A percentile compares a stretch with the other conserved stretches of the same genome.
These are phyloP conservation scores for Neonectria magnoliae DNA, from an alignment of 2,329 filamentous ascomycete species.

Conservation along the genomic window DNA sequence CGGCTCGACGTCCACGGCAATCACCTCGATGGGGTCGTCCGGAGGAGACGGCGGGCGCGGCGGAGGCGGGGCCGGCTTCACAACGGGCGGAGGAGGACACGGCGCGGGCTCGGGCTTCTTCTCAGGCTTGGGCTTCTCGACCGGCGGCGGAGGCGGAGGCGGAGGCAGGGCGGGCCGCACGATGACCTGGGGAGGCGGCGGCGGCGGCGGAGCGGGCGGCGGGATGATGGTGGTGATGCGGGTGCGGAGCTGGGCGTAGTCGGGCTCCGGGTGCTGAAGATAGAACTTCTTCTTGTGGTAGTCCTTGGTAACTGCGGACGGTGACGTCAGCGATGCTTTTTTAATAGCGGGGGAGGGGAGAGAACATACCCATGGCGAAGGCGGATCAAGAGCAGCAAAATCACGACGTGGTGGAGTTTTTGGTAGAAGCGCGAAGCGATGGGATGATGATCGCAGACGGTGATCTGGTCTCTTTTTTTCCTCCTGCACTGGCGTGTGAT, in stretches of 20 bases:
- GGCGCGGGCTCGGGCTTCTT: constrained; percentile 29
- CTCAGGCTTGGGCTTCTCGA: constrained; percentile 17
- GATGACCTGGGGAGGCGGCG: constrained; percentile 37
- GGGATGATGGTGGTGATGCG: constrained; percentile 53
- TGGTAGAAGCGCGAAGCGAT: constrained; percentile 11
- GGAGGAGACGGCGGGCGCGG: constrained; percentile 40
- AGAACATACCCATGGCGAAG: constrained; percentile 39
- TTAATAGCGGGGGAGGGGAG: constrained; percentile 12
- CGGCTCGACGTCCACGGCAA: constrained; percentile 51
- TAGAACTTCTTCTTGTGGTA: constrained; percentile 56
- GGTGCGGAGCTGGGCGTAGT: constrained; percentile 49
- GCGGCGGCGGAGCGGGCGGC: constrained; percentile 48
- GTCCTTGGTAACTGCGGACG: constrained; percentile 40
- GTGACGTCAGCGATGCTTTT: constrained; percentile 39
- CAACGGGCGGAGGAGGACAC: constrained; percentile 39
- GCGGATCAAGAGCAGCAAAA: constrained; percentile 13
- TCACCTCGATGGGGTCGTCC: constrained; percentile 51
- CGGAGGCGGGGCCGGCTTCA: constrained; percentile 33
- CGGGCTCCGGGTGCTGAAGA: constrained; percentile 52
- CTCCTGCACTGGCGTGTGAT: not conserved
- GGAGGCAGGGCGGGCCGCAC: constrained; percentile 37
- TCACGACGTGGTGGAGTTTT: constrained; percentile 12
- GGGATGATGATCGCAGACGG: not conserved
- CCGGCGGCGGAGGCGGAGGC: constrained; percentile 34
- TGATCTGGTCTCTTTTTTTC: not conserved